Base-by-base conservation (phyloP, 108 stramenopile species). In the Mayamaea pseudoterrestris region DNA sequence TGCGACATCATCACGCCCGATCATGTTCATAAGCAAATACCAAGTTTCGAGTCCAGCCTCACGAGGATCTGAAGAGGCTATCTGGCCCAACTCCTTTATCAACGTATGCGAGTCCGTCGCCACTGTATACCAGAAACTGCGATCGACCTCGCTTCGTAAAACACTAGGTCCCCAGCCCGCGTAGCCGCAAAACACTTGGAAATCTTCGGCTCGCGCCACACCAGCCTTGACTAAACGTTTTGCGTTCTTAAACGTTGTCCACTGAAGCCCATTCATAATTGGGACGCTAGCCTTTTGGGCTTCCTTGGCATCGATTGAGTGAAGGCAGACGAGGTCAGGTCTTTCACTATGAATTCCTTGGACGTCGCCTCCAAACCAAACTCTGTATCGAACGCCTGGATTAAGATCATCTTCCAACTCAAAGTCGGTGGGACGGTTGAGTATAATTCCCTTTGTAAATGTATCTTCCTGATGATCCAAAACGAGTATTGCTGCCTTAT, bases 211-310 rank as follows among this genome's bases (percentile, higher is more conserved):
- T 7, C 50, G 47, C 0, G 61, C 49, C 13, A 50, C 73, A 24
- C 76, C 76, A 25, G 41, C 44, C 35, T 73, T 29, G 3, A 84
- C 75, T 18, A 77, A 36, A 8, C 55, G 27, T 39, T 86, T 82
- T 16, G 84, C 90, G 55, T 87, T 81, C 1, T 66, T 58, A 55
- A 87, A 84, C 14, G 82, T 66, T 3, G 84, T 82, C 83, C 80
- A 84, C 65, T 82, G 80, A 48, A 89, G 81, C 55, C 86, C 89
- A 30, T 80, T 79, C 75, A 85, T 78, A 16, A 90, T 72, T 5
- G 71, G 41, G 34, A 69, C 64, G 23, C 72, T 74, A 29, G 66
- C 76, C 27, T 73, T 39, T 25, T 26, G 57, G 11, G 63, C 78
- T 39, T 52, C 62, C 13, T 67, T 62, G 31, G 56, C 47, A 35